phyloP scores from a whole-genome alignment of 2,329 filamentous ascomycete genomes.

The Phoma sp. region DNA sequence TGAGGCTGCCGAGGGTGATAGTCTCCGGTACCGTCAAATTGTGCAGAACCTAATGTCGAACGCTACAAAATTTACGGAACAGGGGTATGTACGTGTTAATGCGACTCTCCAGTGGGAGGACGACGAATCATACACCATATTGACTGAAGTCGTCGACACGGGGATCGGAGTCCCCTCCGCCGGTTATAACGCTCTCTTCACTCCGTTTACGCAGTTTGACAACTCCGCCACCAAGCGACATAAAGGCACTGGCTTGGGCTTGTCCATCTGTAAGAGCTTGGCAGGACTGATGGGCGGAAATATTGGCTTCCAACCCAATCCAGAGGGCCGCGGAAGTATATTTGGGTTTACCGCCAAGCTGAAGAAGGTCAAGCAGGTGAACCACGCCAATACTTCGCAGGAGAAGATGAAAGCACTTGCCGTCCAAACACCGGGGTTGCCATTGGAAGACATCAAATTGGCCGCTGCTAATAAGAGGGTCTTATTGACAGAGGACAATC shows the following conservation, averaged over 20 bases:
- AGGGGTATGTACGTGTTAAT: slow-evolving; percentile 59
- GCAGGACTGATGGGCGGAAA: slow-evolving; percentile 64
- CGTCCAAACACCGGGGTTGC: slow-evolving; percentile 18
- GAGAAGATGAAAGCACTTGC: slow-evolving; percentile 17
- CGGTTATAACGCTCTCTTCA: slow-evolving; percentile 63
- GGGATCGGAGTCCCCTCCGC: slow-evolving; percentile 62
- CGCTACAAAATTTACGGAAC: slow-evolving; percentile 68
- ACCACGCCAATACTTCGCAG: slow-evolving; percentile 20
- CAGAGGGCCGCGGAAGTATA: slow-evolving; percentile 55
- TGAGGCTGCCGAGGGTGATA: slow-evolving; percentile 61
- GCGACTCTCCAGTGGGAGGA: slow-evolving; percentile 53
- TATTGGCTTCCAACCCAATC: slow-evolving; percentile 58
- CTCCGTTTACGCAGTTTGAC: slow-evolving; percentile 64
- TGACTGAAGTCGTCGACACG: slow-evolving; percentile 62
- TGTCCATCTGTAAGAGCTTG: slow-evolving; percentile 65
- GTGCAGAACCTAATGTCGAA: slow-evolving; percentile 68
- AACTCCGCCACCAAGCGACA: slow-evolving; percentile 61
- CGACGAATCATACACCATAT: slow-evolving; percentile 55
- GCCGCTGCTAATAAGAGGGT: slow-evolving; percentile 34
- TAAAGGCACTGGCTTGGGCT: slow-evolving; percentile 64
- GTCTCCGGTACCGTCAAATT: slow-evolving; percentile 67
- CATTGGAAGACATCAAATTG: slow-evolving; percentile 29
- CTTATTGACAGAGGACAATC: slow-evolving; percentile 58
- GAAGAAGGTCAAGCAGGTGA: slow-evolving; percentile 38
- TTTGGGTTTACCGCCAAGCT: slow-evolving; percentile 60